A percentile compares a stretch with the other conserved stretches of the same genome.
phyloP scores from a whole-genome alignment of 169 alveolate genomes.

The Theileria orientalis region DNA sequence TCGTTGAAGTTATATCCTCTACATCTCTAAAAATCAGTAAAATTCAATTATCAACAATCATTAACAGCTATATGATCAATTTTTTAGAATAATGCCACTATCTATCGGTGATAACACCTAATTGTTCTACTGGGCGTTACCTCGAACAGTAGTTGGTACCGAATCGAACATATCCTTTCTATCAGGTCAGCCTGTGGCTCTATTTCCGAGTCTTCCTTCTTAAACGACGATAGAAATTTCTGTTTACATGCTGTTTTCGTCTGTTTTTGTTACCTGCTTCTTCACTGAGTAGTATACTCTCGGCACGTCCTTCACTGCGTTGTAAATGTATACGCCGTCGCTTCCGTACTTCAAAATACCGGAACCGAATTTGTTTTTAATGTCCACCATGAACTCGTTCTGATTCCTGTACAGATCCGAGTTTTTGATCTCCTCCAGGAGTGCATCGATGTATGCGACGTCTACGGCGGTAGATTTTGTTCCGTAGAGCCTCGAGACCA shows the following conservation, averaged over 20 bases:
- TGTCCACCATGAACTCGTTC: neutral
- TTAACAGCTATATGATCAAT: no score
- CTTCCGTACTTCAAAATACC: slow-evolving; percentile 16
- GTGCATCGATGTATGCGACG: neutral
- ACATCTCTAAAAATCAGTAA: slow-evolving; percentile 27
- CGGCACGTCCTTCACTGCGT: slow-evolving; percentile 59
- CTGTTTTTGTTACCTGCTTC: slow-evolving; percentile 33
- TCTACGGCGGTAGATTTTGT: neutral
- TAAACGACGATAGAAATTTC: slow-evolving; percentile 27
- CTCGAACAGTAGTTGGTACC: slow-evolving; percentile 59
- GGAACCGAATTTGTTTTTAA: slow-evolving; percentile 19
- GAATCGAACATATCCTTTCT: slow-evolving; percentile 49
- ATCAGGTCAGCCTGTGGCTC: slow-evolving; percentile 23
- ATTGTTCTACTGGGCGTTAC: no score
- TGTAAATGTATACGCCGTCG: slow-evolving; percentile 61
- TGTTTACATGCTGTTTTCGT: slow-evolving; percentile 25
- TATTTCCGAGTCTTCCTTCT: slow-evolving; percentile 5
- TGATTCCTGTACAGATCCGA: neutral
- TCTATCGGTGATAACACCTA: no score
- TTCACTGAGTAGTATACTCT: slow-evolving; percentile 26
- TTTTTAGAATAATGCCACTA: no score
- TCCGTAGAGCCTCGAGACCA: neutral
- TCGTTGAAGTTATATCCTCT: slow-evolving; percentile 19
- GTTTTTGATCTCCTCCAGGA: neutral
- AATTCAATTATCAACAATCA: no score